Conservation (phyloP, 208 protist genomes). For the Herpetomonas samuelpessoai region DNA sequence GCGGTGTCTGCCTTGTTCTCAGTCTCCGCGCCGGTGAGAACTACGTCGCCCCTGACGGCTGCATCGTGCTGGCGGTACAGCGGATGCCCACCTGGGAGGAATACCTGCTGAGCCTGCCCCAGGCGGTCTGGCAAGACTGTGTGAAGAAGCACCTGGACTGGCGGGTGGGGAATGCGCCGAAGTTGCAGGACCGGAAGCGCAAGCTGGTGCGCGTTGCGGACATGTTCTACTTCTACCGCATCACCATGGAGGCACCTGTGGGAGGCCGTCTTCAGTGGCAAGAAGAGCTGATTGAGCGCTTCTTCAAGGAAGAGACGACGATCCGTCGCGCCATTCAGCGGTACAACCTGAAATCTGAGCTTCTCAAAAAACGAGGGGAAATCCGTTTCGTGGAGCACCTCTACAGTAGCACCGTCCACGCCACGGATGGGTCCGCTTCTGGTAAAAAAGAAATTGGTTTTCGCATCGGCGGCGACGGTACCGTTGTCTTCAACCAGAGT, state of each 20-base stretch:
- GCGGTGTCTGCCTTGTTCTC: slow-evolving; percentile 66
- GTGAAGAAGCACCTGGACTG: slow-evolving; percentile 74
- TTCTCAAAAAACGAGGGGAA: slow-evolving; percentile 65
- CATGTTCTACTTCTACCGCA: slow-evolving; percentile 62
- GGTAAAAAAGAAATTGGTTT: slow-evolving; percentile 69
- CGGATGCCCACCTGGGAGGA: slow-evolving; percentile 72
- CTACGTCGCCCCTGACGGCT: slow-evolving; percentile 75
- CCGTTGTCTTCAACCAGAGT: slow-evolving; percentile 51
- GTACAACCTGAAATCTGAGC: slow-evolving; percentile 74
- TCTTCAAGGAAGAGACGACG: slow-evolving; percentile 65
- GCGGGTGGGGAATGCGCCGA: slow-evolving; percentile 60
- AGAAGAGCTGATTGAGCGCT: slow-evolving; percentile 48
- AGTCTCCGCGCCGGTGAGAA: slow-evolving; percentile 47
- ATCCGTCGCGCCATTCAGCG: slow-evolving; percentile 65
- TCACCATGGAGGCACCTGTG: slow-evolving; percentile 50
- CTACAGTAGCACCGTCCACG: slow-evolving; percentile 27
- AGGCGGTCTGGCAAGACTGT: slow-evolving; percentile 64
- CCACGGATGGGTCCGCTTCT: not conserved
- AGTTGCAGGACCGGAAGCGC: slow-evolving; percentile 61
- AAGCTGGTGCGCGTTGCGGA: slow-evolving; percentile 60
- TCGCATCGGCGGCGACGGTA: slow-evolving; percentile 67
- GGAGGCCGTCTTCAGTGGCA: slow-evolving; percentile 56
- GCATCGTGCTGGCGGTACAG: slow-evolving; percentile 66
- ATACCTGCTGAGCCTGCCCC: slow-evolving; percentile 62
- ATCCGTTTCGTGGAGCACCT: slow-evolving; percentile 52